Evolutionary conservation across 768 basidiomycete species (phyloP).

Genomic region (Phylloporus scabripes): DNA sequence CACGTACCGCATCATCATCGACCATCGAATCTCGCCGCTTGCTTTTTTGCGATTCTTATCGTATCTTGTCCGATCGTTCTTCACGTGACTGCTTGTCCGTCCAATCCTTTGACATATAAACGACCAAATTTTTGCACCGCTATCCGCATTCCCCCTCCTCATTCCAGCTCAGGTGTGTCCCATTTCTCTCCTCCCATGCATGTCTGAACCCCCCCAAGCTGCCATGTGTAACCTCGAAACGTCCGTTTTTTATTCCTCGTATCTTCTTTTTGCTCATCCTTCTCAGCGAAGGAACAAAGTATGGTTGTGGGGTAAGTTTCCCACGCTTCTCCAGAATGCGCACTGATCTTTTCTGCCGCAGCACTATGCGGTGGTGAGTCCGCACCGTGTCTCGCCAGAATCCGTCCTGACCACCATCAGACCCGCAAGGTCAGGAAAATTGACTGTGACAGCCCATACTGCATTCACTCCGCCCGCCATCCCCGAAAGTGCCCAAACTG

Average conservation of each 20-base stretch:
- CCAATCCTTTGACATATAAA: slow-evolving; percentile 5
- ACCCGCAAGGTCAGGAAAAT: slow-evolving; percentile 32
- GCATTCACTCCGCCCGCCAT: slow-evolving; percentile 38
- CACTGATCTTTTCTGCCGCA: slow-evolving; percentile 19
- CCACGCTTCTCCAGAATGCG: slow-evolving; percentile 17
- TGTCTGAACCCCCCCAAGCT: too few species aligned
- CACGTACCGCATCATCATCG: too few species aligned
- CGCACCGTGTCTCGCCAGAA: slow-evolving; percentile 20
- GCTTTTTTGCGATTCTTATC: slow-evolving; percentile 11
- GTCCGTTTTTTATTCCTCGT: slow-evolving; percentile 18
- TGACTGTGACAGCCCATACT: slow-evolving; percentile 33
- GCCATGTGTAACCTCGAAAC: slow-evolving; percentile 61
- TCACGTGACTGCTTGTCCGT: slow-evolving; percentile 23
- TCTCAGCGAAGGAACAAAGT: slow-evolving; percentile 64
- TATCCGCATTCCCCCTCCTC: slow-evolving; percentile 2
- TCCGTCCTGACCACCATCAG: slow-evolving; percentile 17
- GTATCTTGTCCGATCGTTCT: slow-evolving; percentile 29
- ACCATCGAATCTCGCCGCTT: too few species aligned
- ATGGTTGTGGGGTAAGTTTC: slow-evolving; percentile 57
- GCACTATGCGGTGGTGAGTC: slow-evolving; percentile 68
- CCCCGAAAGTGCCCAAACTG: slow-evolving; percentile 38
- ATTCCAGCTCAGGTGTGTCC: slow-evolving; percentile 3
- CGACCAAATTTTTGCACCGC: slow-evolving; percentile 15
- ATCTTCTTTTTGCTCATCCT: slow-evolving; percentile 18
- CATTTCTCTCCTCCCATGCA: not conserved